Evolutionary conservation across 75 land plant genomes (phyloP).

Genomic region (Cunninghamia lanceolata): DNA sequence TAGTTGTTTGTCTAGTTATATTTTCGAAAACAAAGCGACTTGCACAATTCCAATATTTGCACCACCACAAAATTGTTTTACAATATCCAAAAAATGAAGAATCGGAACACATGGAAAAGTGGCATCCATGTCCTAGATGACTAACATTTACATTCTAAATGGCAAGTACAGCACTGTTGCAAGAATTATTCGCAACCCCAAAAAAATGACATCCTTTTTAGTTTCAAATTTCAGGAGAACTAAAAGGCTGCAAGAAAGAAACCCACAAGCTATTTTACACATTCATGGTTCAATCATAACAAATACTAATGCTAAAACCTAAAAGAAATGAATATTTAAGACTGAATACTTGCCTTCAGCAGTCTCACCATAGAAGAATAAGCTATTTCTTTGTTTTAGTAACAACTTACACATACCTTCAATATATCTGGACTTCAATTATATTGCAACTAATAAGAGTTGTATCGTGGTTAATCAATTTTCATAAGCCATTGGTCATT

Average conservation of each 20-base stretch:
- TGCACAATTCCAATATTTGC: neutral
- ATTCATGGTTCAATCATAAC: neutral
- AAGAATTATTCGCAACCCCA: neutral
- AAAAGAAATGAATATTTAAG: neutral
- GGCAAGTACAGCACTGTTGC: neutral
- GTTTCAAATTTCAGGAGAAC: neutral
- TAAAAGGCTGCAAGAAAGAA: neutral
- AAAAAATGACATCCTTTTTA: neutral
- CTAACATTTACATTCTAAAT: neutral
- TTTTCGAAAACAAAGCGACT: slow-evolving; percentile 1
- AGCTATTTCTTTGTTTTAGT: neutral
- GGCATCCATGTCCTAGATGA: neutral
- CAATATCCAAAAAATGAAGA: neutral
- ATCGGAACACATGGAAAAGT: neutral
- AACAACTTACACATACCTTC: neutral
- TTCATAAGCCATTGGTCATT: neutral
- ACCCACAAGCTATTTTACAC: neutral
- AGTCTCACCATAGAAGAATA: neutral
- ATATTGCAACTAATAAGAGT: neutral
- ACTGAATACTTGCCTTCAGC: neutral
- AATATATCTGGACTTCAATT: neutral
- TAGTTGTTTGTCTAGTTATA: neutral
- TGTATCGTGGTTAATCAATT: neutral
- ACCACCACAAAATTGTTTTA: neutral
- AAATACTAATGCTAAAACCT: neutral